phyloP scores from a whole-genome alignment of 2,329 filamentous ascomycete species.

The Graphilbum fragrans region DNA sequence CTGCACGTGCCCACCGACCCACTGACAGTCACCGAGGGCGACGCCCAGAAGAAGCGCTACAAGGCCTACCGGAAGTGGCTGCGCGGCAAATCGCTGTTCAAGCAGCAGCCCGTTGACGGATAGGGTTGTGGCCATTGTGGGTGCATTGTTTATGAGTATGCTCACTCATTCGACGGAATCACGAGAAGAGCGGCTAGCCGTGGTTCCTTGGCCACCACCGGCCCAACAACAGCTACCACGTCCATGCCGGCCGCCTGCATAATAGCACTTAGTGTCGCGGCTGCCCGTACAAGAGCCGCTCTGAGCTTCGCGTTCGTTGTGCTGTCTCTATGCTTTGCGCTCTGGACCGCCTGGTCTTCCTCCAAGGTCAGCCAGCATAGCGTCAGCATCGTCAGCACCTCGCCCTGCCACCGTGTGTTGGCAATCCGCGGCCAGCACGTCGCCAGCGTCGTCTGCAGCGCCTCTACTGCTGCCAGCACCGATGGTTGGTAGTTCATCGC shows the following conservation, averaged over 20 bases:
- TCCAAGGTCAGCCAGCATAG: constrained; percentile 49
- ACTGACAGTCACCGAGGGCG: constrained; percentile 77
- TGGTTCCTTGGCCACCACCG: constrained; percentile 24
- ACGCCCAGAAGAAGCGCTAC: constrained; percentile 84
- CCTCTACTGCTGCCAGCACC: constrained; percentile 37
- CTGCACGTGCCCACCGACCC: constrained; percentile 69
- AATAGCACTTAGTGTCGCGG: constrained; percentile 22
- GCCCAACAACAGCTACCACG: constrained; percentile 16
- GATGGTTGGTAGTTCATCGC: constrained; percentile 39
- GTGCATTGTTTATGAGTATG: too few species aligned
- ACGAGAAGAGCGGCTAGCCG: constrained; percentile 20
- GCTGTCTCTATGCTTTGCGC: not conserved
- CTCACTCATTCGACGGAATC: not conserved
- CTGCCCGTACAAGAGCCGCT: constrained; percentile 19
- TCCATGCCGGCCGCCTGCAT: constrained; percentile 14
- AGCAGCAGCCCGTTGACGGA: constrained; percentile 57
- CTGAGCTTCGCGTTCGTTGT: constrained; percentile 14
- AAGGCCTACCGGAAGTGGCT: constrained; percentile 96
- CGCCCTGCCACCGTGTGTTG: constrained; percentile 40
- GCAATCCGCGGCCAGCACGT: constrained; percentile 59
- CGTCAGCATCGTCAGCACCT: constrained; percentile 50
- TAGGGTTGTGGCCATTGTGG: too few species aligned
- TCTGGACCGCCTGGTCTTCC: constrained; percentile 15
- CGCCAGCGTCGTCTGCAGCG: constrained; percentile 44
- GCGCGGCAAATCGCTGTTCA: constrained; percentile 88